A percentile compares a stretch with the other conserved stretches of the same genome.
Evolutionary conservation across 2,329 filamentous ascomycete species (phyloP).

Genomic region (Stylonectria norvegica): DNA sequence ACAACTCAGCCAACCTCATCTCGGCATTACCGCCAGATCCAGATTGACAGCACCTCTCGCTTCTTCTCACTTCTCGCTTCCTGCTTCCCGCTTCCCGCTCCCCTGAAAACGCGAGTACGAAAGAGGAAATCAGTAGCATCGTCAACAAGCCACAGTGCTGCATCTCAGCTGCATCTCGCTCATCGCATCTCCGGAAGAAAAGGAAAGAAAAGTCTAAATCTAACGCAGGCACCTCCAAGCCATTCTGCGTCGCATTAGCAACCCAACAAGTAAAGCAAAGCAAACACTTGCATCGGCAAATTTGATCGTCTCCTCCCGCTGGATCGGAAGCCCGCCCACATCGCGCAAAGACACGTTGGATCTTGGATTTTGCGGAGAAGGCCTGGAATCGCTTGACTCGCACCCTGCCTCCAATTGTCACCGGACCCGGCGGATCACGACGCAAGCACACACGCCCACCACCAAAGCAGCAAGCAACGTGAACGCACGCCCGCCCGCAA

Average conservation of each 20-base stretch:
- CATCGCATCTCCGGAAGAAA: neutral
- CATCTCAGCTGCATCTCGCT: neutral
- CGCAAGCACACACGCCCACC: neutral
- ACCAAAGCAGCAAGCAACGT: neutral
- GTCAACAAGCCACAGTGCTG: neutral
- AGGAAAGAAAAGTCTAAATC: neutral
- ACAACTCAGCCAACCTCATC: no score
- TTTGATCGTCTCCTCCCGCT: neutral
- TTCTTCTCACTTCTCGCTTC: neutral
- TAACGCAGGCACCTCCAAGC: neutral
- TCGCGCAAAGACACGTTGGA: neutral
- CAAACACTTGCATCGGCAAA: neutral
- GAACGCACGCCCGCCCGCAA: neutral
- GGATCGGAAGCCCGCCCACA: conserved; percentile 1
- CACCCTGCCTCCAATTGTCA: neutral
- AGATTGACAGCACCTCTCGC: neutral
- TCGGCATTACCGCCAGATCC: neutral
- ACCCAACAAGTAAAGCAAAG: neutral
- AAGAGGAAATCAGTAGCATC: no score
- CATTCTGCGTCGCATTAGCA: neutral
- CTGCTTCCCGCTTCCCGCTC: neutral
- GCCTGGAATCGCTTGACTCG: neutral
- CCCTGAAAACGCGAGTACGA: neutral
- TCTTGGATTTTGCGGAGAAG: neutral
- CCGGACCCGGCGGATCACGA: neutral